Base-by-base conservation (phyloP, 1,284 basidiomycete species). In the Ceratobasidium sp. region DNA sequence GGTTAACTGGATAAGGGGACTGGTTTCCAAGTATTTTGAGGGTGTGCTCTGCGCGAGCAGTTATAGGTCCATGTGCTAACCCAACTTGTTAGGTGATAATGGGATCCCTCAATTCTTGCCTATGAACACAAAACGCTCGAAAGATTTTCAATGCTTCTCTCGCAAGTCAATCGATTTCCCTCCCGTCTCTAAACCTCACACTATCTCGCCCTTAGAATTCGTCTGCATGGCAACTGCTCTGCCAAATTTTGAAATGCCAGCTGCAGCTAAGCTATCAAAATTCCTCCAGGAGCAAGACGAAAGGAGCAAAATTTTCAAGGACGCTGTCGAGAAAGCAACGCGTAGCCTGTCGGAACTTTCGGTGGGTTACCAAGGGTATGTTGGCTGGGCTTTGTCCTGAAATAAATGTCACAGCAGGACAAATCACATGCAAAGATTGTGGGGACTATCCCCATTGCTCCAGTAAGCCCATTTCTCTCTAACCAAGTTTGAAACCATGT, bases 101-200 rank as follows among this genome's bases (percentile, higher is more conserved):
- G 74, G 74, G 7, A 61, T 75, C 16, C 56, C 61, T 37, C 69
- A 62, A 16, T 22, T 19, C 48, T 27, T 75, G 31, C 13, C 39
- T 14, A 63, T 58, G 58, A 62, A 63, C 43, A 72, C 31, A 11
- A 66, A 53, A 41, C 22, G 74, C 6, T 69, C 69, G 16, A 72
- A 54, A 53, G 65, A 56, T 24, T 75, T 75, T 46, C 74, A 75
- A 64, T 61, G 54, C 49, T 56, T 59, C 19, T 43, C 58, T 13
- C 53, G 74, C 73, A 43, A 41, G 48, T 61, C n/a, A 6, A 39
- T 54, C 34, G 7, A 13, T 43, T 22, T 29, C 6, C 29, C 37
- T 1, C 24, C 6, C 16, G n/a, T 37, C n/a, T 16, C 46, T 11
- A n/a, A 51, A 61, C 51, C 31, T 74, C 13, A 48, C 63, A 22